phyloP scores from a whole-genome alignment of 805 yeast genomes.

The Cyberlindnera xylosilytica region DNA sequence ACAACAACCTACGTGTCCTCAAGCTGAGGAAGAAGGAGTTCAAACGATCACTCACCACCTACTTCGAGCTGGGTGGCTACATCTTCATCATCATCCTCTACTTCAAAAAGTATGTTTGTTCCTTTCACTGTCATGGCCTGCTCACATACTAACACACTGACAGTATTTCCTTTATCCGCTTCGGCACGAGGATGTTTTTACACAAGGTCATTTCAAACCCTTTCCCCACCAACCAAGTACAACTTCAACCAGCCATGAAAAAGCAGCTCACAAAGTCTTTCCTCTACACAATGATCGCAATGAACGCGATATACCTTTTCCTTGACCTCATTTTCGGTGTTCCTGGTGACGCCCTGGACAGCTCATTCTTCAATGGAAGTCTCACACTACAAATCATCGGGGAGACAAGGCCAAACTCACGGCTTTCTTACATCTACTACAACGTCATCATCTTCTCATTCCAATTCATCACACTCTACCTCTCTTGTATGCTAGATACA shows the following conservation, averaged over 20 bases:
- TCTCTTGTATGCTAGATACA: constrained; percentile 32
- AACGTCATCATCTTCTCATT: constrained; percentile 30
- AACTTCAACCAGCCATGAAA: constrained; percentile 21
- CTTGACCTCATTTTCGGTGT: constrained; percentile 36
- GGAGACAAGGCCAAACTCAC: constrained; percentile 34
- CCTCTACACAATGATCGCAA: constrained; percentile 23
- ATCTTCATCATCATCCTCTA: constrained; percentile 24
- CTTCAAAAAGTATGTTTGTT: constrained; percentile 22
- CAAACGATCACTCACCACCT: constrained; percentile 12
- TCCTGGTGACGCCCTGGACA: constrained; percentile 5
- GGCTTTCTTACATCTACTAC: constrained; percentile 24
- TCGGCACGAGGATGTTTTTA: constrained; percentile 32
- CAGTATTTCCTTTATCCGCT: constrained; percentile 26
- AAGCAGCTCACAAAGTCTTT: constrained; percentile 31
- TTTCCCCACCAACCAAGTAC: constrained; percentile 33
- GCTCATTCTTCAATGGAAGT: constrained; percentile 32
- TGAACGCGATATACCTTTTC: constrained; percentile 29
- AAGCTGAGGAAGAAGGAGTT: constrained; percentile 21
- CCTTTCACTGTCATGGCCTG: not conserved
- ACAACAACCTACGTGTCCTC: constrained; percentile 18
- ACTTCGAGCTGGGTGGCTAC: constrained; percentile 21
- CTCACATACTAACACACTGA: too few relatives aligned
- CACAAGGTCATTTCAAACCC: constrained; percentile 41
- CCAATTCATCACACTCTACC: constrained; percentile 31
- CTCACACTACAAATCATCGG: constrained; percentile 45